A percentile compares a stretch with the other conserved stretches of the same genome.
Conservation (phyloP, 768 basidiomycete genomes). For the Russula griseocarnosa region DNA sequence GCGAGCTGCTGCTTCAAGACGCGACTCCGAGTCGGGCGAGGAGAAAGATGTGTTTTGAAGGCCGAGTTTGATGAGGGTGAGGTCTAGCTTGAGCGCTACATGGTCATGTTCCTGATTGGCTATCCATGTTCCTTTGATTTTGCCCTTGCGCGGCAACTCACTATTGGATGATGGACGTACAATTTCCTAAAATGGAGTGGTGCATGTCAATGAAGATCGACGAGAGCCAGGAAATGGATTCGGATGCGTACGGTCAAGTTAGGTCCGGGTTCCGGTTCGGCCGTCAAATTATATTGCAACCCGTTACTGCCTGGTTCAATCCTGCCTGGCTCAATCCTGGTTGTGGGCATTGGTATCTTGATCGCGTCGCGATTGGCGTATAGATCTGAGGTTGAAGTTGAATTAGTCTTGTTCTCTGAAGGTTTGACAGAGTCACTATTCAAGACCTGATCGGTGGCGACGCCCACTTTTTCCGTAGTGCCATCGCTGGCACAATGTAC, state of each 20-base stretch:
- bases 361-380: background rate
- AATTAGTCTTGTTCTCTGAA: background rate
- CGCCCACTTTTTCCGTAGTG: background rate
- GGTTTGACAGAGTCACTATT: background rate
- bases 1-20: background rate
- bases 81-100: slow-evolving; percentile 18
- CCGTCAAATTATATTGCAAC: background rate
- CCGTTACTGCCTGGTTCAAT: background rate
- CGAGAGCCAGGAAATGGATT: background rate
- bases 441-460: background rate
- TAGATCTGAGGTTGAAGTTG: slow-evolving; percentile 11
- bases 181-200: background rate
- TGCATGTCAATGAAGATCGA: background rate
- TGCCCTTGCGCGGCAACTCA: background rate
- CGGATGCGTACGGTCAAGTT: background rate
- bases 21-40: background rate
- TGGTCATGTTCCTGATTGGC: slow-evolving; percentile 1
- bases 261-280: background rate
- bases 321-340: slow-evolving; percentile 1
- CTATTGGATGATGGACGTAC: background rate
- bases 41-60: slow-evolving; percentile 9
- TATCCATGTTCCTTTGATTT: slow-evolving; percentile 15
- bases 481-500: background rate
- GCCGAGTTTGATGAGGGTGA: slow-evolving; percentile 16
- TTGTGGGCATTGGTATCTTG: slow-evolving; percentile 3